Percentiles rank a stretch among this genome's conserved stretches.
Evolutionary conservation across 2,329 filamentous ascomycete genomes (phyloP).

Genomic region (Berkeleyomyces rouxiae): DNA sequence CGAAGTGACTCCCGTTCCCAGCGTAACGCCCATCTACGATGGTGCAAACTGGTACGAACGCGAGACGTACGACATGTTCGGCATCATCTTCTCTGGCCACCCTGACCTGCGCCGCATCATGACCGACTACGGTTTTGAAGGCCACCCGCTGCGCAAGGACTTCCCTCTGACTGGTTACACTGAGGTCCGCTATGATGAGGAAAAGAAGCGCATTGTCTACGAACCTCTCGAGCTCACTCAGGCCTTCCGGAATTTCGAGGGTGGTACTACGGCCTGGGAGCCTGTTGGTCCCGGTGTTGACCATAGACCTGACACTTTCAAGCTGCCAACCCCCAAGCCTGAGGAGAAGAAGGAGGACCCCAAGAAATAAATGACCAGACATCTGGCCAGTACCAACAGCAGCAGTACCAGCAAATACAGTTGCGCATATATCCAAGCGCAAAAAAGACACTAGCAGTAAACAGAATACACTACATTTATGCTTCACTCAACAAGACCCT

Average conservation of each 20-base stretch:
- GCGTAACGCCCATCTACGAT: conserved; percentile 71
- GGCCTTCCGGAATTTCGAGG: conserved; percentile 96
- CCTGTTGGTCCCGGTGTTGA: conserved; percentile 53
- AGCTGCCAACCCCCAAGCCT: conserved; percentile 86
- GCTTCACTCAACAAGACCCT: neutral
- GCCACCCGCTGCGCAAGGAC: conserved; percentile 91
- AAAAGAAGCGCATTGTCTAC: conserved; percentile 98
- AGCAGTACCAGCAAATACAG: conserved; percentile 3
- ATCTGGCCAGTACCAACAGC: neutral
- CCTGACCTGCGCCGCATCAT: conserved; percentile 93
- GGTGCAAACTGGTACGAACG: conserved; percentile 98
- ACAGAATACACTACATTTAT: conserved; percentile 5
- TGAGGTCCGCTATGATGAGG: conserved; percentile 93
- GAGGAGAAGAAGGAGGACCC: conserved; percentile 80
- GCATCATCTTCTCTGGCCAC: conserved; percentile 90
- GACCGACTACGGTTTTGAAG: conserved; percentile 99
- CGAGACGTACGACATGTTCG: conserved; percentile 94
- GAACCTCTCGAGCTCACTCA: conserved; percentile 96
- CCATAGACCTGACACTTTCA: conserved; percentile 73
- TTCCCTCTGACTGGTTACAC: conserved; percentile 97
- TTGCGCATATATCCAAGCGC: conserved; percentile 7
- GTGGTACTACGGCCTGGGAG: conserved; percentile 58
- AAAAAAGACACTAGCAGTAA: conserved; percentile 6
- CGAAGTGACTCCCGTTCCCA: conserved; percentile 84
- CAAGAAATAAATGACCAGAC: conserved; percentile 54